phyloP scores from a whole-genome alignment of 192 early-diverging fungal species.

The Umbelopsis isabellina region DNA sequence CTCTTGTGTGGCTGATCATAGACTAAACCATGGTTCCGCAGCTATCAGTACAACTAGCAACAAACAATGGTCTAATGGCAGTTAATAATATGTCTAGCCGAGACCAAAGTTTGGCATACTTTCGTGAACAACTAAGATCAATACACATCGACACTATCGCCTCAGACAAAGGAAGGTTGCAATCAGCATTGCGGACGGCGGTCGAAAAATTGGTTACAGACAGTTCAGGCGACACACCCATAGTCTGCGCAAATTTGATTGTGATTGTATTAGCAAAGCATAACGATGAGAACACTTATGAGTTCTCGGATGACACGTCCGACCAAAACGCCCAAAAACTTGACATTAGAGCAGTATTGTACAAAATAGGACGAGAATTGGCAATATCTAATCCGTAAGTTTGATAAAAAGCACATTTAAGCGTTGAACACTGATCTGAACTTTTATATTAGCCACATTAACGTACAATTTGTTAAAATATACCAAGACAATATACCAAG shows the following conservation, averaged over 20 bases:
- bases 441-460: not conserved
- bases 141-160: too few relatives aligned
- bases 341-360: not conserved
- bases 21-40: not conserved
- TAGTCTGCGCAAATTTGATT: not conserved
- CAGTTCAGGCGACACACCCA: not conserved
- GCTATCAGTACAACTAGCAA: not conserved
- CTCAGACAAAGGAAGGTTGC: not conserved
- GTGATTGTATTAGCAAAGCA: not conserved
- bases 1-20: too few relatives aligned
- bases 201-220: not conserved
- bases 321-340: not conserved
- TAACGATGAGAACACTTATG: not conserved
- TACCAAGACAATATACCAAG: too few relatives aligned
- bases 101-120: not conserved
- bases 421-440: not conserved
- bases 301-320: not conserved
- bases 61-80: not conserved
- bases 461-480: too few relatives aligned
- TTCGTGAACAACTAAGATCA: too few relatives aligned
- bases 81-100: not conserved
- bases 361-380: not conserved
- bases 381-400: not conserved
- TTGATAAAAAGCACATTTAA: too few relatives aligned
- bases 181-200: not conserved